Percentiles rank a stretch among this genome's conserved stretches.
These are phyloP conservation scores for Monilinia laxa DNA, from an alignment of 2,329 filamentous ascomycete genomes.

Conservation along the genomic window DNA sequence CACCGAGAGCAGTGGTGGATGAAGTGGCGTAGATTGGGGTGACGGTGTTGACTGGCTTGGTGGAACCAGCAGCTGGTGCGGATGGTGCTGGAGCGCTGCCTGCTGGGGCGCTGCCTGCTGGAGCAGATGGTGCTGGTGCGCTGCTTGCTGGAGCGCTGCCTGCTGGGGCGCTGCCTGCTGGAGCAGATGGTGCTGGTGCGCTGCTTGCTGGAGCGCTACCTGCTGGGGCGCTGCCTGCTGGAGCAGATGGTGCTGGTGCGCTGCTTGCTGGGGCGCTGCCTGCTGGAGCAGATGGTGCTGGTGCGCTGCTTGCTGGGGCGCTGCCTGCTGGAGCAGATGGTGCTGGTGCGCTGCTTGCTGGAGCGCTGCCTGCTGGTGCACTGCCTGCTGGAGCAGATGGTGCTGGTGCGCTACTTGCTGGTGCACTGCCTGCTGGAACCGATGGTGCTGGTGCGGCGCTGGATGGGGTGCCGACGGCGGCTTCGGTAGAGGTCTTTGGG, in stretches of 20 bases:
- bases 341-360: background rate
- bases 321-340: too few species aligned
- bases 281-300: background rate
- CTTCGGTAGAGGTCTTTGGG: slow-evolving; percentile 8
- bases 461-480: background rate
- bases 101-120: background rate
- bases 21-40: too few species aligned
- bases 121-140: background rate
- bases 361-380: background rate
- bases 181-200: background rate
- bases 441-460: background rate
- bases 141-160: background rate
- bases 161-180: background rate
- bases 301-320: background rate
- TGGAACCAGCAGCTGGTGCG: background rate
- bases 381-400: background rate
- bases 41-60: background rate
- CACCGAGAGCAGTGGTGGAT: slow-evolving; percentile 7
- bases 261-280: background rate
- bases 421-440: too few species aligned
- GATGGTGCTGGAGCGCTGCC: too few species aligned
- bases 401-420: too few species aligned
- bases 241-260: background rate
- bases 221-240: background rate
- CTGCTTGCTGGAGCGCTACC: background rate